These are phyloP conservation scores for Asparagopsis taxiformis DNA, from an alignment of 31 red algal genomes.

Conservation along the genomic window DNA sequence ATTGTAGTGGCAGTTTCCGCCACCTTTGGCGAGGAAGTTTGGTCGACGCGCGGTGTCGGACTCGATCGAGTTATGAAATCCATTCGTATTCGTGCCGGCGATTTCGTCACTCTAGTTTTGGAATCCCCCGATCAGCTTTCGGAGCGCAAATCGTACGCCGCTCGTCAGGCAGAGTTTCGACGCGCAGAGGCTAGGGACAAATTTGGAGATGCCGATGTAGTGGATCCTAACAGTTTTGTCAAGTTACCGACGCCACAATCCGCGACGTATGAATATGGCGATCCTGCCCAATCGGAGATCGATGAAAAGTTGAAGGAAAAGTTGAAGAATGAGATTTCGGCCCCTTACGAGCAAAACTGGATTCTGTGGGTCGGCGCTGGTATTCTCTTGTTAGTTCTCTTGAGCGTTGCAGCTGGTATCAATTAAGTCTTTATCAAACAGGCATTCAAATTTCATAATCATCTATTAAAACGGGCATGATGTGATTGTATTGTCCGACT, in stretches of 20 bases:
- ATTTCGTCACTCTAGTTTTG: conserved; percentile 90
- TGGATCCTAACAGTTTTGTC: conserved; percentile 77
- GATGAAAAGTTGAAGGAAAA: conserved; percentile 70
- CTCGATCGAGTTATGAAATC: conserved; percentile 93
- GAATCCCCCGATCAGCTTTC: conserved; percentile 77
- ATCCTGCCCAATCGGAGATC: conserved; percentile 45
- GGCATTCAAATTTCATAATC: too few species aligned
- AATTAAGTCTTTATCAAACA: conserved; percentile 22
- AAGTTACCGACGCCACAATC: conserved; percentile 4
- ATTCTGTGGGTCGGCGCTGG: conserved; percentile 75
- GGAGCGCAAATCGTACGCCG: conserved; percentile 67
- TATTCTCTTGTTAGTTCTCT: conserved; percentile 56
- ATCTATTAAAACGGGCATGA: too few species aligned
- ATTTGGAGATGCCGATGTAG: conserved; percentile 87
- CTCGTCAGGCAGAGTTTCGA: conserved; percentile 53
- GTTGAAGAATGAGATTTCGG: conserved; percentile 65
- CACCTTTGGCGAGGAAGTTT: conserved; percentile 99
- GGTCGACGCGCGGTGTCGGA: conserved; percentile 96
- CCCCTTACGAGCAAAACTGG: conserved; percentile 85
- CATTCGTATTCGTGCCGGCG: conserved; percentile 89
- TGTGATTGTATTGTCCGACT: too few species aligned
- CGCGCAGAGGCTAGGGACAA: conserved; percentile 81
- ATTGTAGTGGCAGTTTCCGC: conserved; percentile 91
- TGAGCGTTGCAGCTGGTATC: conserved; percentile 52
- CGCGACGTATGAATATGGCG: conserved; percentile 65